Evolutionary conservation across 441 rosid genomes (phyloP), one percentile per base, ranked within the genome.

Genomic region (Theobroma grandiflorum): DNA sequence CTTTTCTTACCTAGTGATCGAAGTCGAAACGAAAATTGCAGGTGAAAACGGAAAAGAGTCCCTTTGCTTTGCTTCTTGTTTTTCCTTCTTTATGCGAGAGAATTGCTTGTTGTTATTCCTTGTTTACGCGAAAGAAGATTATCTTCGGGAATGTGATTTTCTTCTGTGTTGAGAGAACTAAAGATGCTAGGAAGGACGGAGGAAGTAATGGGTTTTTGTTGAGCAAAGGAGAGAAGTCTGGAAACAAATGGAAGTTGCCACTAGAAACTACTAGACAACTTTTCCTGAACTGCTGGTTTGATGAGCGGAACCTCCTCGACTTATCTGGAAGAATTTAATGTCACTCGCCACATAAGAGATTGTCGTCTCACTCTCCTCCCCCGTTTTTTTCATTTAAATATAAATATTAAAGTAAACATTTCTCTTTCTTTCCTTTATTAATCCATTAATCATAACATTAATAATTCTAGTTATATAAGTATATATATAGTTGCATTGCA

Each of bases 221-320:
- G 38, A 73, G 82, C 20, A 7, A 16, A 22, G 53, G 42, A 26
- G 86, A 86, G 35, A 18, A 37, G 33, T 83, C 89, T 71, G 67
- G 89, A 88, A 86, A 72, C 2, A 1, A 0, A 8, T 1, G 20
- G 82, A 77, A 26, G 8, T 31, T 61, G 78, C 26, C 40, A 22
- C 85, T 71, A 67, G 91, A 88, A 86, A 38, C 76, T 81, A 75
- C 86, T 59, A 63, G 89, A 84, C 10, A 6, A n/a, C 35, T 14
- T 22, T 31, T 22, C 3, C 3, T 9, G 20, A 6, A 37, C 18
- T 3, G 2, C 2, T 37, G 18, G 22, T 50, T 53, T 37, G 11
- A 16, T 72, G 26, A 52, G 22, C 35, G 4, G 75, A 78, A 78
- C n/a, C 4, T 49, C 16, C 77, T 50, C 1, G 81, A 14, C 1